Percentiles rank a stretch among this genome's conserved stretches.
Evolutionary conservation across 306 rosid species (phyloP).

Genomic region (Inga leiocalycina): DNA sequence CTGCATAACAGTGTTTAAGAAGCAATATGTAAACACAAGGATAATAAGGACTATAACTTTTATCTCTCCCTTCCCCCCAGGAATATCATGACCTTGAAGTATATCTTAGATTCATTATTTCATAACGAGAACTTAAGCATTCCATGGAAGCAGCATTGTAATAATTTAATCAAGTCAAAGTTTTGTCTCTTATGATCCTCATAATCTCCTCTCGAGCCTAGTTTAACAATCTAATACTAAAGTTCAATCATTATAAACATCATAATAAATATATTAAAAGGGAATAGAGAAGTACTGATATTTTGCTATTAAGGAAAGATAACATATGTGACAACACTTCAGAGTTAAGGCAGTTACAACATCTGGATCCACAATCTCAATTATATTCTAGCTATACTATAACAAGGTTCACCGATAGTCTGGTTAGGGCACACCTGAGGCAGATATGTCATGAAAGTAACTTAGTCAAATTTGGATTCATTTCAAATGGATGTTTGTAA

Average conservation of each 20-base stretch:
- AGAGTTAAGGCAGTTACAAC: background rate
- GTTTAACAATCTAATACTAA: background rate
- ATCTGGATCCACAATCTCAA: background rate
- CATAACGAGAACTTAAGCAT: conserved; percentile 12
- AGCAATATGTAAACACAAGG: background rate
- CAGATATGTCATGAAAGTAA: background rate
- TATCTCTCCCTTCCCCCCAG: background rate
- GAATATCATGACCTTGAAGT: background rate
- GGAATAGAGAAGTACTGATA: background rate
- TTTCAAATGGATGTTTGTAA: background rate
- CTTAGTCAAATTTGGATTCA: background rate
- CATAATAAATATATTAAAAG: conserved; percentile 4
- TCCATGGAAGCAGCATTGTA: conserved; percentile 26
- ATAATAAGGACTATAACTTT: conserved; percentile 7
- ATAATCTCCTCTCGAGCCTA: conserved; percentile 1
- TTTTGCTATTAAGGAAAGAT: background rate
- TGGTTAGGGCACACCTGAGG: background rate
- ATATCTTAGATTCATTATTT: background rate
- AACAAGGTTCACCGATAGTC: conserved; percentile 1
- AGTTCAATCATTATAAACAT: conserved; percentile 9
- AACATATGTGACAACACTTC: background rate
- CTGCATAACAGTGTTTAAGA: conserved; percentile 48
- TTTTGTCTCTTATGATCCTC: conserved; percentile 19
- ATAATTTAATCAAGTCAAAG: conserved; percentile 9
- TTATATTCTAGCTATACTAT: conserved; percentile 5